phyloP scores from a whole-genome alignment of 1,284 basidiomycete species.

The Nidula niveotomentosa region DNA sequence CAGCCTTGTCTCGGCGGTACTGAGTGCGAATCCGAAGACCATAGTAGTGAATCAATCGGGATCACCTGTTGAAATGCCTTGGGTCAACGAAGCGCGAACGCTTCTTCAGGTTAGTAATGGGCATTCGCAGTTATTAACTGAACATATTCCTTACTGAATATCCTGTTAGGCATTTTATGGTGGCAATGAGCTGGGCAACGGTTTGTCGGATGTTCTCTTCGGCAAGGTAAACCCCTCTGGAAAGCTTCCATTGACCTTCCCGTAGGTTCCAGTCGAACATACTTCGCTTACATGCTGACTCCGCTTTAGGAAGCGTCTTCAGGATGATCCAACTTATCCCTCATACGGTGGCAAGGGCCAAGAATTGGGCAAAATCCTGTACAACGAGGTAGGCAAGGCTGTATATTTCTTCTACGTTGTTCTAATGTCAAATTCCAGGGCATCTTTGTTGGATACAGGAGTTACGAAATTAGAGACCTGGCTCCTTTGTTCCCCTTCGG shows the following conservation, averaged over 20 bases:
- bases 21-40: constrained; percentile 46
- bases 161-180: constrained; percentile 46
- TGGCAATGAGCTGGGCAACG: constrained; percentile 56
- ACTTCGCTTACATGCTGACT: not conserved
- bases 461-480: constrained; percentile 35
- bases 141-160: no score
- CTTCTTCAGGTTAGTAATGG: constrained; percentile 35
- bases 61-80: constrained; percentile 50
- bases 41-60: constrained; percentile 56
- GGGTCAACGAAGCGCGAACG: constrained; percentile 42
- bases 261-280: constrained; percentile 27
- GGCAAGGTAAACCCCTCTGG: constrained; percentile 53
- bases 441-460: constrained; percentile 41
- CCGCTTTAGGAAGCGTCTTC: constrained; percentile 31
- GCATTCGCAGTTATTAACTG: no score
- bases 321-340: constrained; percentile 39
- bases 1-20: constrained; percentile 47
- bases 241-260: constrained; percentile 49
- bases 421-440: constrained; percentile 20
- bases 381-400: constrained; percentile 33
- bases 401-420: not conserved
- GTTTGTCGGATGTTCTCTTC: constrained; percentile 52
- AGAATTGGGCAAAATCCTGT: constrained; percentile 36
- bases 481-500: constrained; percentile 51
- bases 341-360: constrained; percentile 39